These are phyloP conservation scores for Alternaria arbusti DNA, from an alignment of 2,329 filamentous ascomycete species.

Conservation along the genomic window DNA sequence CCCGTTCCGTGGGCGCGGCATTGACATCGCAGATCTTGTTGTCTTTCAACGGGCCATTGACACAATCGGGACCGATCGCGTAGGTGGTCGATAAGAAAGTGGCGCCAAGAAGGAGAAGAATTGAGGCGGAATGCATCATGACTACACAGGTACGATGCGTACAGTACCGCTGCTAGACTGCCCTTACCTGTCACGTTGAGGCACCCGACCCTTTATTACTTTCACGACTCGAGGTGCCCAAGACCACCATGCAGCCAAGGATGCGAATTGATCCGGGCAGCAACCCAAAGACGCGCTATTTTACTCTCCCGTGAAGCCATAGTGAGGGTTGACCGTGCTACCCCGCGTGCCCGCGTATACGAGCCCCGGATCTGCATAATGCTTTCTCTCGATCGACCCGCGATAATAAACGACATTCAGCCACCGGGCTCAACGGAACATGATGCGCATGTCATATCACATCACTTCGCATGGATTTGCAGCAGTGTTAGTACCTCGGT, in stretches of 20 bases:
- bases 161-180: not conserved
- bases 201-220: not conserved
- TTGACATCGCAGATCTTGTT: conserved; percentile 59
- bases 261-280: not conserved
- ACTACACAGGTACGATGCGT: not conserved
- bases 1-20: conserved; percentile 48
- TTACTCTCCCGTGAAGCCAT: not conserved
- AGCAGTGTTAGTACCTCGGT: not conserved
- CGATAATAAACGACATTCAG: conserved; percentile 14
- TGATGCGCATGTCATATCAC: not conserved
- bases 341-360: conserved; percentile 8
- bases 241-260: not conserved
- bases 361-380: conserved; percentile 2
- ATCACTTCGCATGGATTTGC: not conserved
- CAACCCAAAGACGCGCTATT: not conserved
- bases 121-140: conserved; percentile 7
- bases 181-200: not conserved
- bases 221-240: not conserved
- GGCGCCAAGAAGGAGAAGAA: conserved; percentile 3
- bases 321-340: not conserved
- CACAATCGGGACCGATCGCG: conserved; percentile 54
- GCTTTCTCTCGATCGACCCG: conserved; percentile 4
- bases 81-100: conserved; percentile 1
- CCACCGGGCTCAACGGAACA: conserved; percentile 10
- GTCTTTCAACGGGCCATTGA: conserved; percentile 55